Evolutionary conservation across 108 stramenopile species (phyloP).

Genomic region (Pseudonitzschia multistriata): DNA sequence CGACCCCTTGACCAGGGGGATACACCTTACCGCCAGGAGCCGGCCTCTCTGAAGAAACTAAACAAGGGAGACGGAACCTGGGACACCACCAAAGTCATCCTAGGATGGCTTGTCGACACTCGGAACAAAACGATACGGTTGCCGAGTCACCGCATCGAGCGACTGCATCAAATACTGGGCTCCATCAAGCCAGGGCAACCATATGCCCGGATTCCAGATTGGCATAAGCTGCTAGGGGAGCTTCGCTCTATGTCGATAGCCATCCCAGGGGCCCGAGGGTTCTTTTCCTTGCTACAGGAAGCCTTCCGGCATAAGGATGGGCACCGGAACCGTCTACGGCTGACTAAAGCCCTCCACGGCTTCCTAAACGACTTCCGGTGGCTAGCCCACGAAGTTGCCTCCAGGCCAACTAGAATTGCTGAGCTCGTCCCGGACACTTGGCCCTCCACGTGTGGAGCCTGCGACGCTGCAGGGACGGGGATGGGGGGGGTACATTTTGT

Average conservation of each 20-base stretch:
- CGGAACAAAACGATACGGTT: too few relatives aligned
- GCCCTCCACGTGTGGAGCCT: conserved; percentile 28
- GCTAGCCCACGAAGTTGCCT: conserved; percentile 6
- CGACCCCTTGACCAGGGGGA: conserved; percentile 17
- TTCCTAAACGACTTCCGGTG: conserved; percentile 25
- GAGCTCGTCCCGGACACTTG: conserved; percentile 34
- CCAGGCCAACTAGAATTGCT: conserved; percentile 36
- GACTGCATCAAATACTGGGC: too few relatives aligned
- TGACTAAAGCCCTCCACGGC: conserved; percentile 13
- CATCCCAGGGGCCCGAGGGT: conserved; percentile 21
- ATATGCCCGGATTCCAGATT: too few relatives aligned
- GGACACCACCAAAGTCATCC: neutral
- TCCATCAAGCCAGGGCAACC: too few relatives aligned
- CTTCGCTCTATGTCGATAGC: too few relatives aligned
- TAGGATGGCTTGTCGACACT: too few relatives aligned
- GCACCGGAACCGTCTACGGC: neutral
- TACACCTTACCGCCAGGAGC: conserved; percentile 31
- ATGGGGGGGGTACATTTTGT: conserved; percentile 31
- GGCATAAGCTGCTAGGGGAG: too few relatives aligned
- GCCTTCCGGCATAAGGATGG: conserved; percentile 25
- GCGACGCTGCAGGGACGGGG: conserved; percentile 32
- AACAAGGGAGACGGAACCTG: too few relatives aligned
- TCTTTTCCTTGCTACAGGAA: conserved; percentile 37
- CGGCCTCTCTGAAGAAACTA: conserved; percentile 50
- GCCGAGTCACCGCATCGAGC: too few relatives aligned